Evolutionary conservation across 2,329 filamentous ascomycete species (phyloP).

Genomic region (Trichoderma polysporum): DNA sequence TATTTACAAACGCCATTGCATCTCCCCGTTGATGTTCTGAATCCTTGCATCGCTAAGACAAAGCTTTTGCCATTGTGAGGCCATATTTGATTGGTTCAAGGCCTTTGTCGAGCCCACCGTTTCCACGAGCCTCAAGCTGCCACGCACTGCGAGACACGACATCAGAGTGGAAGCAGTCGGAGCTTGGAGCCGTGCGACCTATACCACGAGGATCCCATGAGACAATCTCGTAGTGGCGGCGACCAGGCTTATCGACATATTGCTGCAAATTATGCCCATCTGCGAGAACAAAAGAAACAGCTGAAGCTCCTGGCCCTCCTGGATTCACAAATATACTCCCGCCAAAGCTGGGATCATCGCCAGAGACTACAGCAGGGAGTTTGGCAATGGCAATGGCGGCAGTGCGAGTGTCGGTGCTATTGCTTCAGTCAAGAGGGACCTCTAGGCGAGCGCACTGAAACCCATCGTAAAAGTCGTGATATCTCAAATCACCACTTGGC

Average conservation of each 20-base stretch:
- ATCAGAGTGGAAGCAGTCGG: constrained; percentile 38
- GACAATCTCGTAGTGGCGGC: constrained; percentile 40
- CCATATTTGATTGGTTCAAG: constrained; percentile 26
- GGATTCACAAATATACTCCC: constrained; percentile 46
- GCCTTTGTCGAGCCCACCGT: constrained; percentile 29
- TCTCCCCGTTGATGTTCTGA: constrained; percentile 23
- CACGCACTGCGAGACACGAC: constrained; percentile 30
- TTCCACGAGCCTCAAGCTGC: constrained; percentile 32
- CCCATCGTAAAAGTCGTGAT: constrained; percentile 39
- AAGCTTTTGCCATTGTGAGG: constrained; percentile 27
- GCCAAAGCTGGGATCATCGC: constrained; percentile 37
- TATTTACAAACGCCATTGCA: constrained; percentile 35
- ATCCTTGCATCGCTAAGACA: constrained; percentile 31
- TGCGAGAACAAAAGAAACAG: constrained; percentile 31
- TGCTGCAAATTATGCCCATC: constrained; percentile 30
- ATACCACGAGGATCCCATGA: constrained; percentile 45
- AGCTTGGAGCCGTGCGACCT: constrained; percentile 36
- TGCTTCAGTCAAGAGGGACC: constrained; percentile 43
- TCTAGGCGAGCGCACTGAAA: constrained; percentile 41
- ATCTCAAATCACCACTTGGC: neutral
- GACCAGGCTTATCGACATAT: constrained; percentile 27
- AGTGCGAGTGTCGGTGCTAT: constrained; percentile 27
- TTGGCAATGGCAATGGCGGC: constrained; percentile 42
- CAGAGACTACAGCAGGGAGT: constrained; percentile 38
- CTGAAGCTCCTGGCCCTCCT: constrained; percentile 44